Evolutionary conservation across 1,139 yeast genomes (phyloP).

Genomic region (Geotrichum citri-aurantii): DNA sequence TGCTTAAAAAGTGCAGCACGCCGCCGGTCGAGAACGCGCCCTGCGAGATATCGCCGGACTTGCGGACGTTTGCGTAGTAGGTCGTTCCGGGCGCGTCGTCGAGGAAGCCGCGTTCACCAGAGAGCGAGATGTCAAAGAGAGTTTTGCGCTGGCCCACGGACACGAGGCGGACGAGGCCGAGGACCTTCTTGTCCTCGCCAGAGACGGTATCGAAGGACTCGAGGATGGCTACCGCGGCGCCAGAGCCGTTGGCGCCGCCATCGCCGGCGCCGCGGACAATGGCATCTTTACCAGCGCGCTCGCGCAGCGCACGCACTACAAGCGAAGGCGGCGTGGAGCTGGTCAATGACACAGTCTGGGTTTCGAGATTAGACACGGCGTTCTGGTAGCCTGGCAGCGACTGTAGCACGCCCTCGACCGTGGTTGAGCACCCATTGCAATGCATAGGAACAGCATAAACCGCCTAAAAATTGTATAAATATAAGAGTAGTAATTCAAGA

Average conservation of each 20-base stretch:
- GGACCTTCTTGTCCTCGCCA: slow-evolving; percentile 47
- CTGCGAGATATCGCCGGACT: slow-evolving; percentile 66
- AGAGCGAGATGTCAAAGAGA: slow-evolving; percentile 71
- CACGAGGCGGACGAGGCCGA: slow-evolving; percentile 87
- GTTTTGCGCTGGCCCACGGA: slow-evolving; percentile 47
- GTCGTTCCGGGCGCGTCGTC: slow-evolving; percentile 49
- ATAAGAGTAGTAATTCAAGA: too few species aligned
- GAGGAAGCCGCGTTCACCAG: slow-evolving; percentile 33
- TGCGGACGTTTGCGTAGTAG: slow-evolving; percentile 64
- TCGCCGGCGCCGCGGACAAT: slow-evolving; percentile 73
- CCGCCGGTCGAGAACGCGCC: slow-evolving; percentile 70
- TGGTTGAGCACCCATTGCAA: slow-evolving; percentile 63
- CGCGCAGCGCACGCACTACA: slow-evolving; percentile 58
- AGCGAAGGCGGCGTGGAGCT: slow-evolving; percentile 68
- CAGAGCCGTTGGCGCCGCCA: slow-evolving; percentile 58
- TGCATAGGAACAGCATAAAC: slow-evolving; percentile 73
- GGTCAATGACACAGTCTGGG: slow-evolving; percentile 55
- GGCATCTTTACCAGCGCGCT: slow-evolving; percentile 69
- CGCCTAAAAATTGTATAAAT: slow-evolving; percentile 15
- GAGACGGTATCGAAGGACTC: slow-evolving; percentile 55
- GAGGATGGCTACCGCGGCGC: slow-evolving; percentile 87
- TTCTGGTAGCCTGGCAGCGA: slow-evolving; percentile 41
- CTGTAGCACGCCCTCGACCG: slow-evolving; percentile 50
- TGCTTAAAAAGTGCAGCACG: not conserved
- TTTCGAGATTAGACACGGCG: slow-evolving; percentile 46